A percentile compares a stretch with the other conserved stretches of the same genome.
These are phyloP conservation scores for Inga oerstediana DNA, from an alignment of 306 rosid species.

Conservation along the genomic window DNA sequence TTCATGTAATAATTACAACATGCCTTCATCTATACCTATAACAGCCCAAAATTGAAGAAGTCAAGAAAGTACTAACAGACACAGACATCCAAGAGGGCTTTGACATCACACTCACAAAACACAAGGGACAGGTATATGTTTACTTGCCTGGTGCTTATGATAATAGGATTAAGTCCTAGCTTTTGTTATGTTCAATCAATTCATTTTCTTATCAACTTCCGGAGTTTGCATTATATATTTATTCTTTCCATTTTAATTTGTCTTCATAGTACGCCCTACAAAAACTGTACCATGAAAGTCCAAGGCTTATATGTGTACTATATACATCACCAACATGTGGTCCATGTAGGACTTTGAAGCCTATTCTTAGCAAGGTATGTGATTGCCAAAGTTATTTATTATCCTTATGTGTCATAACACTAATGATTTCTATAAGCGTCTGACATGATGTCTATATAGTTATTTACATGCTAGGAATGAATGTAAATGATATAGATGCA, in stretches of 20 bases:
- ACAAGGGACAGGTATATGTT: constrained; percentile 59
- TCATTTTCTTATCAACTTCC: constrained; percentile 12
- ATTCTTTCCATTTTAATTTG: not conserved
- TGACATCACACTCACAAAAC: constrained; percentile 77
- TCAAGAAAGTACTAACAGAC: constrained; percentile 58
- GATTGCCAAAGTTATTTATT: not conserved
- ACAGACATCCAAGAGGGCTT: constrained; percentile 71
- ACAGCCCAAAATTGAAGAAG: constrained; percentile 68
- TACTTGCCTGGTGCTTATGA: not conserved
- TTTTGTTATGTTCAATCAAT: not conserved
- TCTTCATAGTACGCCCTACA: constrained; percentile 65
- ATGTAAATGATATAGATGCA: not conserved
- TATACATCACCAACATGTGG: constrained; percentile 74
- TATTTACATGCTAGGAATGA: constrained; percentile 5
- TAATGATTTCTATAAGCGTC: not conserved
- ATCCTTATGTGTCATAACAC: not conserved
- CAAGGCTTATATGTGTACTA: constrained; percentile 68
- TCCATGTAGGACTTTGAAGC: constrained; percentile 76
- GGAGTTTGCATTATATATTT: constrained; percentile 2
- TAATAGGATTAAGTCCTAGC: not conserved
- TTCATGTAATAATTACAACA: not conserved
- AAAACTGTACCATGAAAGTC: constrained; percentile 76
- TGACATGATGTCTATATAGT: constrained; percentile 22
- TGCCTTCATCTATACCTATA: constrained; percentile 1
- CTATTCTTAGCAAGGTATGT: constrained; percentile 69